Conservation (phyloP, 2,329 filamentous ascomycete genomes). For the Pseudocercospora fuligena region DNA sequence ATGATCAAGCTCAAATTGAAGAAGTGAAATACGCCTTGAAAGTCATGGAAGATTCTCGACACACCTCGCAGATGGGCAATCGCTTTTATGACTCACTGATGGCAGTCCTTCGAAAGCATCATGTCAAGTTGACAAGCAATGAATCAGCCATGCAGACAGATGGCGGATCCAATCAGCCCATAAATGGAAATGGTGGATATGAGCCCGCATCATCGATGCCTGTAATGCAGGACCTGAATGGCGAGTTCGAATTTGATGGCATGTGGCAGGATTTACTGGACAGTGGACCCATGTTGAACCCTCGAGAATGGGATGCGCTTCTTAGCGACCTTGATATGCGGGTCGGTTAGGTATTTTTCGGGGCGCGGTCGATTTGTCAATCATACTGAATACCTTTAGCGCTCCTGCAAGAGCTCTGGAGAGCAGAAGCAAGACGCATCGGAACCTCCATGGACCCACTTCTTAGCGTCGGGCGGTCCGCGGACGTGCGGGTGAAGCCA, state of each 20-base stretch:
- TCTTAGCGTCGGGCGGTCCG: neutral
- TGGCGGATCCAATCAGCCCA: neutral
- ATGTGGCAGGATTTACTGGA: conserved; percentile 36
- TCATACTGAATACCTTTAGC: neutral
- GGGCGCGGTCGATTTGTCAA: neutral
- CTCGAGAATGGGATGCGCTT: conserved; percentile 30
- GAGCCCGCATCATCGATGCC: neutral
- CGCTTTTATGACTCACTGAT: conserved; percentile 33
- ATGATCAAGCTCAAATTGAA: conserved; percentile 15
- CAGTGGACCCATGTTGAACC: conserved; percentile 22
- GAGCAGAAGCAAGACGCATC: neutral
- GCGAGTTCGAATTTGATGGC: conserved; percentile 28
- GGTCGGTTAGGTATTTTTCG: neutral
- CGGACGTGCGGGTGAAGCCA: neutral
- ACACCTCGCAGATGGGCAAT: conserved; percentile 23
- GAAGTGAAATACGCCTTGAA: conserved; percentile 33
- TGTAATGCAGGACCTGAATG: neutral
- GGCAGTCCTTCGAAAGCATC: conserved; percentile 33
- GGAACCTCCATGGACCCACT: neutral
- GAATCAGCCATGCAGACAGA: conserved; percentile 2
- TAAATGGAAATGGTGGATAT: neutral
- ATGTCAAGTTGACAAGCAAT: conserved; percentile 26
- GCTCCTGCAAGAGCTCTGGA: neutral
- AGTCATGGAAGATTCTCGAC: conserved; percentile 30
- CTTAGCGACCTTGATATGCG: conserved; percentile 31